Evolutionary conservation across 768 basidiomycete species (phyloP).

Genomic region (Leccinum fibrillosum): DNA sequence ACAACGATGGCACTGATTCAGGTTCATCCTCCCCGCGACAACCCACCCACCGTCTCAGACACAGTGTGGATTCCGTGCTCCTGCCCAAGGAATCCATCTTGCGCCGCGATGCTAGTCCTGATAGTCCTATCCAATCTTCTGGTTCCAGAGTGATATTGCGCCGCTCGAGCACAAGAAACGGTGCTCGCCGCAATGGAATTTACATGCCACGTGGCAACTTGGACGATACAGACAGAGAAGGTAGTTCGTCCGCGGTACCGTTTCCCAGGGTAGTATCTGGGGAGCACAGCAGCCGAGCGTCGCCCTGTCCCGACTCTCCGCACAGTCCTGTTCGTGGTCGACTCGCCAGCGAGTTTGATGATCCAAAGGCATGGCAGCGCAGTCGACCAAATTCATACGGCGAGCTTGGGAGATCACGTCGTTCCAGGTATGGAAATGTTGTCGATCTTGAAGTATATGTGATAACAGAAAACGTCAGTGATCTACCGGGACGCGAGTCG

Average conservation of each 20-base stretch:
- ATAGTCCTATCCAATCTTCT: constrained; percentile 38
- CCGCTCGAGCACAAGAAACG: constrained; percentile 54
- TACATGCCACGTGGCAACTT: constrained; percentile 41
- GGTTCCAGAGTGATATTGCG: constrained; percentile 49
- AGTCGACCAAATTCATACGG: constrained; percentile 67
- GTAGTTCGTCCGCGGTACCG: constrained; percentile 47
- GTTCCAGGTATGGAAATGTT: constrained; percentile 73
- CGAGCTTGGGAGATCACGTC: constrained; percentile 53
- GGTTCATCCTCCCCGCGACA: constrained; percentile 40
- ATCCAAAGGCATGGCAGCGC: constrained; percentile 46
- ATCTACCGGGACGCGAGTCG: constrained; percentile 58
- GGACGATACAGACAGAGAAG: constrained; percentile 35
- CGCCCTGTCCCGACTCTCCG: constrained; percentile 39
- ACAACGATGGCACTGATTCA: constrained; percentile 47
- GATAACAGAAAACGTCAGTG: constrained; percentile 57
- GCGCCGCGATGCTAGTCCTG: constrained; percentile 58
- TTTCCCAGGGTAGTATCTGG: constrained; percentile 62
- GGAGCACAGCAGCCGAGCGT: constrained; percentile 37
- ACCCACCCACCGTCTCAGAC: constrained; percentile 61
- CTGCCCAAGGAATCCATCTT: constrained; percentile 48
- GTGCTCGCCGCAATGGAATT: constrained; percentile 45
- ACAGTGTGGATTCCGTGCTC: constrained; percentile 56
- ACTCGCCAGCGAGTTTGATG: constrained; percentile 74
- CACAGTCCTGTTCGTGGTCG: constrained; percentile 40
- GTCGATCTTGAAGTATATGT: constrained; percentile 54